phyloP scores from a whole-genome alignment of 768 basidiomycete genomes.

The Gloeophyllum trabeum region DNA sequence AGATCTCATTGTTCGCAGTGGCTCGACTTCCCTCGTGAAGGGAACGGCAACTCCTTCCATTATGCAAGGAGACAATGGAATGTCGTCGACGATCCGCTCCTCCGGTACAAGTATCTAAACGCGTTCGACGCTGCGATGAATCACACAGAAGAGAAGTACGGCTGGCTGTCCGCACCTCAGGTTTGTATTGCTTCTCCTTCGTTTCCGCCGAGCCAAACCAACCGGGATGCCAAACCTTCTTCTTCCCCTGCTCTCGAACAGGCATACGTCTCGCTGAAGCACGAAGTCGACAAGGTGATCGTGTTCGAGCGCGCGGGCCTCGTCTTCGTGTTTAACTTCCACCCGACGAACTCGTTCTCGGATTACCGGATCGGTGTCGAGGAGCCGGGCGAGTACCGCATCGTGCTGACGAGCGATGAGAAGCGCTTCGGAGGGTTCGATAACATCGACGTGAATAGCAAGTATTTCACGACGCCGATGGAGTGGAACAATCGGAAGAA shows the following conservation, averaged over 20 bases:
- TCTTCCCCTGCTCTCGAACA: slow-evolving; percentile 17
- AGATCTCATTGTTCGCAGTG: slow-evolving; percentile 38
- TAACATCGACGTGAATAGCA: slow-evolving; percentile 51
- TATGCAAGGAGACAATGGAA: slow-evolving; percentile 98
- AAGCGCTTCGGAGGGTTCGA: slow-evolving; percentile 84
- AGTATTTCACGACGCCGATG: slow-evolving; percentile 73
- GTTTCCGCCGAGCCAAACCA: too few relatives aligned
- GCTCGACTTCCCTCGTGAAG: slow-evolving; percentile 98
- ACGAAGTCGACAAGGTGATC: slow-evolving; percentile 87
- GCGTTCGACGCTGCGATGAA: slow-evolving; percentile 94
- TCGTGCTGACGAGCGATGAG: slow-evolving; percentile 80
- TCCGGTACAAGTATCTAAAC: slow-evolving; percentile 93
- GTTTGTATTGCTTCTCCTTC: slow-evolving; percentile 23
- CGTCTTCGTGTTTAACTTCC: slow-evolving; percentile 96
- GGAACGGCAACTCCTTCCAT: slow-evolving; percentile 93
- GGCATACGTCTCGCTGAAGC: slow-evolving; percentile 90
- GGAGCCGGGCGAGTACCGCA: slow-evolving; percentile 70
- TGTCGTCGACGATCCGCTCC: slow-evolving; percentile 70
- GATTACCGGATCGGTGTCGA: slow-evolving; percentile 94
- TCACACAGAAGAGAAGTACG: slow-evolving; percentile 61
- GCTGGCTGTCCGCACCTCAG: slow-evolving; percentile 78
- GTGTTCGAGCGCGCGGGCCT: slow-evolving; percentile 91
- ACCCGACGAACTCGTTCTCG: slow-evolving; percentile 80
- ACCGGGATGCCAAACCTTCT: too few relatives aligned
- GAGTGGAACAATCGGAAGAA: slow-evolving; percentile 93